Evolutionary conservation across 257 asterid genomes (phyloP).

Genomic region (Jasminum sambac): DNA sequence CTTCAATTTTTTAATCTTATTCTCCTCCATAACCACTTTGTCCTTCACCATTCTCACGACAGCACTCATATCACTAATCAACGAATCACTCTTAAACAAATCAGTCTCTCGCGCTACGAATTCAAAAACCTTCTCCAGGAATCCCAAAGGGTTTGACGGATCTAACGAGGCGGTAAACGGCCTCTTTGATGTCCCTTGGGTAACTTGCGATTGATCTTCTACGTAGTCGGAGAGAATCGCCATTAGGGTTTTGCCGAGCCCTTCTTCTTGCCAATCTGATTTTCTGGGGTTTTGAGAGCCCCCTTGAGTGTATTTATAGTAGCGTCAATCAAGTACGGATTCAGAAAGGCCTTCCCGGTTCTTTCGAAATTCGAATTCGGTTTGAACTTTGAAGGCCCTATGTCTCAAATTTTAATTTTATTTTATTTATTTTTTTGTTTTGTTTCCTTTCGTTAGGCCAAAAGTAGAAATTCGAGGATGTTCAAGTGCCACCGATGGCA

Average conservation of each 20-base stretch:
- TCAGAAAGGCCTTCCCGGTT: no score
- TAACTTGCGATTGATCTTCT: conserved; percentile 36
- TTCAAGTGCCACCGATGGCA: no score
- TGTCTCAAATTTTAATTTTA: no score
- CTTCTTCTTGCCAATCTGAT: not conserved
- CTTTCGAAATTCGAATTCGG: no score
- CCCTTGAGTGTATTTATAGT: no score
- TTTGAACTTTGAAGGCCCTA: no score
- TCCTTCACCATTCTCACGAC: conserved; percentile 66
- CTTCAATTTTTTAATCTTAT: conserved; percentile 33
- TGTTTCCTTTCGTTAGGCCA: no score
- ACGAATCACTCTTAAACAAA: conserved; percentile 67
- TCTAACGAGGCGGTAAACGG: conserved; percentile 53
- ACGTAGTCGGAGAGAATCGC: conserved; percentile 74
- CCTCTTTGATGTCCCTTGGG: conserved; percentile 27
- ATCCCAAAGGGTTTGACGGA: conserved; percentile 69
- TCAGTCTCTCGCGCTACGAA: conserved; percentile 74
- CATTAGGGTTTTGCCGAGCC: conserved; percentile 27
- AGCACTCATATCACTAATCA: conserved; percentile 62
- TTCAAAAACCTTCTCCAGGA: conserved; percentile 57
- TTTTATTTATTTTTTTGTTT: no score
- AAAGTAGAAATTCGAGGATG: no score
- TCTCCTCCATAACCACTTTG: conserved; percentile 37
- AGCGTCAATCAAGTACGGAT: no score
- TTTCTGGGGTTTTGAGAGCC: conserved; percentile 12